Evolutionary conservation across 2,329 filamentous ascomycete species (phyloP).

Genomic region (Amylocarpus encephaloides): DNA sequence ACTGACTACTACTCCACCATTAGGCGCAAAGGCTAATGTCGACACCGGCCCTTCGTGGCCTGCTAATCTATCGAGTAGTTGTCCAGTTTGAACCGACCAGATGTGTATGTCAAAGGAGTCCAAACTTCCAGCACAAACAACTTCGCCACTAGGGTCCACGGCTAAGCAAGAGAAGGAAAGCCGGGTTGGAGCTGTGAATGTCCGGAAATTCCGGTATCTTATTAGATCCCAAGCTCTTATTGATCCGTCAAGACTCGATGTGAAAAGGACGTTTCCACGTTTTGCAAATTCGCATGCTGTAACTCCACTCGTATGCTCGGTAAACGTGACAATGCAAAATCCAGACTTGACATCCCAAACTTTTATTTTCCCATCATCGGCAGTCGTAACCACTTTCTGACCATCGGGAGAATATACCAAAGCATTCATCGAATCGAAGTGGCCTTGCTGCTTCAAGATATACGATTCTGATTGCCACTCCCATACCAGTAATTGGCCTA

Average conservation of each 20-base stretch:
- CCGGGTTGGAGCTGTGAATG: conserved; percentile 88
- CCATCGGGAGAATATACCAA: conserved; percentile 91
- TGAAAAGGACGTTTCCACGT: conserved; percentile 92
- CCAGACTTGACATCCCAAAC: conserved; percentile 96
- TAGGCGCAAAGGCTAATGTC: conserved; percentile 79
- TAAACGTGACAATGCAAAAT: conserved; percentile 97
- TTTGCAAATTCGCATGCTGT: conserved; percentile 94
- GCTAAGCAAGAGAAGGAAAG: conserved; percentile 91
- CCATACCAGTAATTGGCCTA: conserved; percentile 96
- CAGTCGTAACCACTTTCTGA: conserved; percentile 84
- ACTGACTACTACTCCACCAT: conserved; percentile 76
- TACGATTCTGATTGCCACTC: conserved; percentile 99
- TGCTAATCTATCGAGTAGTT: conserved; percentile 81
- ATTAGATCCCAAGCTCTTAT: conserved; percentile 94
- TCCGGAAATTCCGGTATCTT: conserved; percentile 92
- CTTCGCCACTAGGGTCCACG: conserved; percentile 94
- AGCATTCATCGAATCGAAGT: conserved; percentile 93
- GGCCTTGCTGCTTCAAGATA: conserved; percentile 94
- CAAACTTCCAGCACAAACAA: conserved; percentile 88
- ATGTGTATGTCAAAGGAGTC: conserved; percentile 98
- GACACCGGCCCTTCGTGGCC: conserved; percentile 94
- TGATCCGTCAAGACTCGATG: conserved; percentile 88
- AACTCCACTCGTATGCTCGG: conserved; percentile 90
- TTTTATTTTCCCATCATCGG: conserved; percentile 97
- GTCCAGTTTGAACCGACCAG: conserved; percentile 97